Conservation (phyloP, 1,284 basidiomycete genomes). For the Bjerkandera adusta region DNA sequence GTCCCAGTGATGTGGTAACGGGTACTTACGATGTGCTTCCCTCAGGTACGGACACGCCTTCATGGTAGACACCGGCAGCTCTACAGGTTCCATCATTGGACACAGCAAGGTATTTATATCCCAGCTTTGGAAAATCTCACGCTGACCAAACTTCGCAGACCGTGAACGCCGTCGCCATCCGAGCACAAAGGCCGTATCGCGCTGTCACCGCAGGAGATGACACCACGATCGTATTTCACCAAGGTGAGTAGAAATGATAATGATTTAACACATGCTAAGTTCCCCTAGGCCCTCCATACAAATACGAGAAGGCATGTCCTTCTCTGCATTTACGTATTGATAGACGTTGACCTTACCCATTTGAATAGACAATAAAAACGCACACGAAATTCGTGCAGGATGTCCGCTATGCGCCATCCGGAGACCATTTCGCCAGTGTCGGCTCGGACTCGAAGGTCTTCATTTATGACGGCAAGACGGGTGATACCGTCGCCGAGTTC, state of each 20-base stretch:
- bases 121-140: not conserved
- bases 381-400: slow-evolving; percentile 97
- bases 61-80: slow-evolving; percentile 85
- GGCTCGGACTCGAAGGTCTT: slow-evolving; percentile 91
- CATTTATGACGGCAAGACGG: slow-evolving; percentile 90
- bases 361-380: slow-evolving; percentile 70
- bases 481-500: slow-evolving; percentile 74
- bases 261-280: not conserved
- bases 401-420: slow-evolving; percentile 80
- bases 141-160: slow-evolving; percentile 38
- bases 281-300: slow-evolving; percentile 80
- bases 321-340: not conserved
- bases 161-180: slow-evolving; percentile 91
- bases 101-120: slow-evolving; percentile 74
- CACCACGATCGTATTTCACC: slow-evolving; percentile 76
- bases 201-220: slow-evolving; percentile 91
- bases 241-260: slow-evolving; percentile 43
- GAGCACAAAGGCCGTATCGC: slow-evolving; percentile 87
- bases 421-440: slow-evolving; percentile 84
- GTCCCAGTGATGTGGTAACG: slow-evolving; percentile 1
- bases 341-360: slow-evolving; percentile 1
- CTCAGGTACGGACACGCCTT: slow-evolving; percentile 84
- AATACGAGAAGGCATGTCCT: slow-evolving; percentile 69
- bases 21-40: not conserved
- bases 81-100: slow-evolving; percentile 91